Base-by-base conservation (phyloP, 805 yeast genomes). In the Jamesozyma lodderae region DNA sequence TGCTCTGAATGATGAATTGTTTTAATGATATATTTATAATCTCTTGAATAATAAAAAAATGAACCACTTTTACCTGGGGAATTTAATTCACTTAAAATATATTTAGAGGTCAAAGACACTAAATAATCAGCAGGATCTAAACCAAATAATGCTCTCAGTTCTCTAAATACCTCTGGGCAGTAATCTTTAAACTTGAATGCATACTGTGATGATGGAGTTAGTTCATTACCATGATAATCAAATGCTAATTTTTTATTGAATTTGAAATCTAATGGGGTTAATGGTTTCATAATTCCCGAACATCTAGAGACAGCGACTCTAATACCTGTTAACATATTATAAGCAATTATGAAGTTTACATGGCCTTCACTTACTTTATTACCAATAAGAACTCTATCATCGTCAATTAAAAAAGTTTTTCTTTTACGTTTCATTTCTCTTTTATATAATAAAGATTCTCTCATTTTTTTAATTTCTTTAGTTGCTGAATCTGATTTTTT, bases 41-140 rank as follows among this genome's bases (percentile, higher is more conserved):
- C 98, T 44, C 95, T 69, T 5, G 96, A 86, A 59, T 82, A 92
- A 65, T 92, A 92, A 56, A 92, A 92, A 55, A 90, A 90, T 0
- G 96, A 86, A 0, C 98, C 98, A 52, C 94, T 81, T 59, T 92
- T 92, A 2, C 98, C 98, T 0, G 97, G 96, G 1, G 96, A 87
- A 16, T 90, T 94, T 46, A 87, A 67, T 62, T 90, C 96, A 19
- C 92, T 81, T 29, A 92, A 71, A 45, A 90, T 82, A 54, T 88
- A 90, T 59, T 87, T 86, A 16, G 96, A 90, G 0, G 97, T 90
- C 47, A 92, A 69, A 0, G 96, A 85, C 49, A 90, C 79, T 39
- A 92, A 68, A 59, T 94, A 92, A 59, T 94, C 98, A 0, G 96
- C 97, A 3, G 95, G 95, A 53, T 92, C 97, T 21, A 92, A 69